phyloP scores from a whole-genome alignment of 768 basidiomycete genomes.

The Pulveroboletus sp. region DNA sequence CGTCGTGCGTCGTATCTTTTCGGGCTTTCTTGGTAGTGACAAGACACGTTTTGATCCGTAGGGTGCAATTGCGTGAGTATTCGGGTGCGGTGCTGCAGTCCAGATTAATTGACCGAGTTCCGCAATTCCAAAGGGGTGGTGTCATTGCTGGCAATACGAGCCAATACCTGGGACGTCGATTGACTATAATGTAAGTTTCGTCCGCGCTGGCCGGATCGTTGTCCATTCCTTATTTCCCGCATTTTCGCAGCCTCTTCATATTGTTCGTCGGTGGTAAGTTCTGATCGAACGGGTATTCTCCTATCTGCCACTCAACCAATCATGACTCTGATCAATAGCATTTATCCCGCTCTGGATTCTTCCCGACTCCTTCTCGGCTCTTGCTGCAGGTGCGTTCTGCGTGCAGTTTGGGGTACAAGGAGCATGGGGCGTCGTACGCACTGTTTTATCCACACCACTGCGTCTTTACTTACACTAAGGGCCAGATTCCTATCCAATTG shows the following conservation, averaged over 20 bases:
- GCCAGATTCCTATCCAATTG: constrained; percentile 69
- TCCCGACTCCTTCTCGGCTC: constrained; percentile 61
- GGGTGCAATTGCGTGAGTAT: constrained; percentile 45
- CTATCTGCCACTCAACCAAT: background rate
- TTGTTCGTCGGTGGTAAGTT: constrained; percentile 27
- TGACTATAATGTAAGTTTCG: constrained; percentile 58
- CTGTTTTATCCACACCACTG: background rate
- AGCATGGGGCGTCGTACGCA: constrained; percentile 80
- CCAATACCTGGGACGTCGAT: constrained; percentile 79
- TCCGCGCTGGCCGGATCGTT: background rate
- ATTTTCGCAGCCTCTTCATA: constrained; percentile 17
- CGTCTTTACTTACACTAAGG: background rate
- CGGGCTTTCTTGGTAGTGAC: background rate
- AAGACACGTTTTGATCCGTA: constrained; percentile 7
- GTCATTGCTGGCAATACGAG: constrained; percentile 67
- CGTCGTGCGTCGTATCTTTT: constrained; percentile 40
- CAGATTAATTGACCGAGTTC: background rate
- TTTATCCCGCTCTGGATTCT: constrained; percentile 86
- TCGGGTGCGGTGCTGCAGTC: constrained; percentile 6
- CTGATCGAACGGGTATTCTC: background rate
- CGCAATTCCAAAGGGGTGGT: constrained; percentile 49
- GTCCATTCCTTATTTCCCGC: background rate
- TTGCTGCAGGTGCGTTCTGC: constrained; percentile 84
- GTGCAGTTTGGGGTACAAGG: constrained; percentile 89
- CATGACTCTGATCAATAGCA: constrained; percentile 17